Evolutionary conservation across 2,329 filamentous ascomycete genomes (phyloP), one percentile per base, ranked within the genome.

Genomic region (Seiridium cupressi): DNA sequence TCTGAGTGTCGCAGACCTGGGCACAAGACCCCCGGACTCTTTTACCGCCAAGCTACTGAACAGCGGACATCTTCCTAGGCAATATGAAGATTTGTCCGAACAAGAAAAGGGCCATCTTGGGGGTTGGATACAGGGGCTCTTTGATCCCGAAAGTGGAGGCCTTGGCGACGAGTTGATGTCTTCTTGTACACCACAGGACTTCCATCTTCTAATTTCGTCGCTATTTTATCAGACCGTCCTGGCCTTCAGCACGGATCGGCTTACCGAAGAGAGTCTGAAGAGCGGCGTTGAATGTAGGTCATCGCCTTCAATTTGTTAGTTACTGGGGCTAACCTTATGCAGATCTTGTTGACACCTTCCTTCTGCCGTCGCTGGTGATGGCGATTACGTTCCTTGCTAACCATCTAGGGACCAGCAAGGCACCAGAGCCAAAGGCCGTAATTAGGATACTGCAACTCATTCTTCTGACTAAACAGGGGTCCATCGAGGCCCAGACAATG

Each of bases 141-240:
- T 92, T 66, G 88, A 91, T 63, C 86, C 84, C 6, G 90, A 93
- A 66, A 84, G 86, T 10, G 85, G 87, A 42, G 90, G 89, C 0
- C 84, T 95, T 3, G 87, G 87, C 6, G 91, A 95, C 67, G 91
- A 94, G 60, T 78, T 94, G 6, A 91, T 94, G 85, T 88, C 90
- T 7, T 90, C 89, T 1, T 95, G 91, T 66, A 87, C 89, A 1
- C 92, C 92, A 1, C 91, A 93, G 69, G 88, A 93, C 44, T 95
- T 95, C 70, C 94, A 94, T 67, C 77, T 91, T 18, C 80, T 95
- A 3, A 86, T 93, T 11, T 89, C 92, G 1, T 89, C 90, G 0
- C 76, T 95, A 0, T 93, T 94, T 70, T 84, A 89, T 65, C 89
- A 92, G 65, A 91, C 89, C 47, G 84, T 92, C 0, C 77, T 89